phyloP scores from a whole-genome alignment of 129 eudicot genomes.

The Rutidosis leptorrhynchoides region DNA sequence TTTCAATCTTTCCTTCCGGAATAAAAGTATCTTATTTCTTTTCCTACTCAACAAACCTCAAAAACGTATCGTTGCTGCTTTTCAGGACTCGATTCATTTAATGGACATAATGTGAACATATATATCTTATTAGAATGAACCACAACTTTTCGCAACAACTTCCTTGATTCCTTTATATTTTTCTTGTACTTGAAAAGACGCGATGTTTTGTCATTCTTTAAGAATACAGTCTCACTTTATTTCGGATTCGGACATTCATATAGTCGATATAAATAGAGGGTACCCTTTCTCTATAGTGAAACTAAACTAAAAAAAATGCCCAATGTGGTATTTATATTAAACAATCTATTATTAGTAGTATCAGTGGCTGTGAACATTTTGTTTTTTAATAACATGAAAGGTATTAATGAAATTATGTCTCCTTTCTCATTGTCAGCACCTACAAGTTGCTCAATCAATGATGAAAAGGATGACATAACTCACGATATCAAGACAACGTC shows the following conservation, averaged over 20 bases:
- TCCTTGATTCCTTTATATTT: background rate
- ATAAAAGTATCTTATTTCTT: too few species aligned
- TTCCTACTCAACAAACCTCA: too few species aligned
- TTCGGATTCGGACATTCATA: background rate
- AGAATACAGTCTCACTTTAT: background rate
- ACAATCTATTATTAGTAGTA: constrained; percentile 38
- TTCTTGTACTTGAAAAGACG: background rate
- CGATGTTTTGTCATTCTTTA: background rate
- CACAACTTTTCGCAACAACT: background rate
- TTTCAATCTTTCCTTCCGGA: too few species aligned
- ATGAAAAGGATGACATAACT: constrained; percentile 11
- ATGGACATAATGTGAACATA: too few species aligned
- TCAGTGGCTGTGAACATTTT: constrained; percentile 58
- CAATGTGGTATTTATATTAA: background rate
- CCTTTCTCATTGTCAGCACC: background rate
- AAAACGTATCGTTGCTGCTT: too few species aligned
- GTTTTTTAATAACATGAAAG: constrained; percentile 18
- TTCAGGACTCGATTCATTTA: too few species aligned
- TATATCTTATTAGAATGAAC: background rate
- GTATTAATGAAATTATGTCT: background rate
- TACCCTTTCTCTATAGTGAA: background rate
- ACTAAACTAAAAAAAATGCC: background rate
- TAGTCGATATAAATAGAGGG: background rate
- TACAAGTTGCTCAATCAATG: background rate
- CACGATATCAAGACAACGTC: constrained; percentile 23